A percentile compares a stretch with the other conserved stretches of the same genome.
phyloP scores from a whole-genome alignment of 1,139 yeast genomes.

The Pichia sp. region DNA sequence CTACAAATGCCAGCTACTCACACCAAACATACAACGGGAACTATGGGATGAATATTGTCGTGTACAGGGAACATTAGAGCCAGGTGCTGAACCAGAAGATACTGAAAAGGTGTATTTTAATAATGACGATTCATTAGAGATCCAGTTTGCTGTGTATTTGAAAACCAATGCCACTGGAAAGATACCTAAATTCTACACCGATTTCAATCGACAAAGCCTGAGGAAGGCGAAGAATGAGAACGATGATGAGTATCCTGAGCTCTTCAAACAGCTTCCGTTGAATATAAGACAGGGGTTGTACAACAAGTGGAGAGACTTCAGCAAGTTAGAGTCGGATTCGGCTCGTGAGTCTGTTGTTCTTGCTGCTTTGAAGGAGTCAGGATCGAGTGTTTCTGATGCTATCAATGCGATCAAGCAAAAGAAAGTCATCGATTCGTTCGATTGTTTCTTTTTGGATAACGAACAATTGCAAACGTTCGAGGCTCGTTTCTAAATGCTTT shows the following conservation, averaged over 20 bases:
- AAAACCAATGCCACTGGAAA: neutral
- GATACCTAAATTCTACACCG: conserved; percentile 23
- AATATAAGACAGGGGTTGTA: conserved; percentile 3
- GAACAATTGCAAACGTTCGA: neutral
- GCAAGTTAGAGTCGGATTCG: neutral
- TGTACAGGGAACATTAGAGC: neutral
- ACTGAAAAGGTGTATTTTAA: neutral
- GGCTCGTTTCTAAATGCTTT: too few species aligned
- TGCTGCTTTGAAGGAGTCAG: neutral
- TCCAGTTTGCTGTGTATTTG: conserved; percentile 9
- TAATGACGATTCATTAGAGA: conserved; percentile 5
- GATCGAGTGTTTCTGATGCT: neutral
- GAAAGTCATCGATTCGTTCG: conserved; percentile 1
- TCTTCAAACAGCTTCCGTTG: conserved; percentile 1
- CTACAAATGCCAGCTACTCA: neutral
- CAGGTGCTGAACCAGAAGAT: neutral
- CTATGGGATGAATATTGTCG: conserved; percentile 17
- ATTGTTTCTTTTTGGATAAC: conserved; percentile 2
- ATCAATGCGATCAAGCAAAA: neutral
- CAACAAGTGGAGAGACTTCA: conserved; percentile 4
- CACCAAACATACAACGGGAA: conserved; percentile 1
- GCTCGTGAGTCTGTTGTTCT: neutral
- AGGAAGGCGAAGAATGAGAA: neutral
- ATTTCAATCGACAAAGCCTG: conserved; percentile 13
- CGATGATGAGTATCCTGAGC: neutral